Conservation (phyloP, 2,329 filamentous ascomycete species). For the Hypoxylon sp. region DNA sequence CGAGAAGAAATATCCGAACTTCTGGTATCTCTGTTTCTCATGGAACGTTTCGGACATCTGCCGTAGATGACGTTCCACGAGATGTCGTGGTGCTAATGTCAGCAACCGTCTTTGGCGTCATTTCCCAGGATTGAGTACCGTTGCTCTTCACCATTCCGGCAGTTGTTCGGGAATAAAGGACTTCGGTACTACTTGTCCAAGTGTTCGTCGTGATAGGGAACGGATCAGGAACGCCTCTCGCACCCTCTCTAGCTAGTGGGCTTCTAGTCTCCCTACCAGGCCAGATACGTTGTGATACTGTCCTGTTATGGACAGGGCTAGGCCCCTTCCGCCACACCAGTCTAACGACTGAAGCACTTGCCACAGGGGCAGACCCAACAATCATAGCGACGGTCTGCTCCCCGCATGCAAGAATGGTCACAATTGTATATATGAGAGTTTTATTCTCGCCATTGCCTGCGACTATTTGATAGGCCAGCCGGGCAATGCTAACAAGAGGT, state of each 20-base stretch:
- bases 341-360: slow-evolving; percentile 39
- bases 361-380: slow-evolving; percentile 46
- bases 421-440: slow-evolving; percentile 48
- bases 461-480: slow-evolving; percentile 47
- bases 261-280: slow-evolving; percentile 26
- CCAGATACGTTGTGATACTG: slow-evolving; percentile 41
- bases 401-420: slow-evolving; percentile 44
- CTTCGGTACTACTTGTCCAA: not conserved
- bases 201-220: not conserved
- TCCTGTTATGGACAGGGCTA: slow-evolving; percentile 11
- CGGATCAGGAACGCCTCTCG: not conserved
- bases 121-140: not conserved
- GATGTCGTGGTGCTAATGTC: not conserved
- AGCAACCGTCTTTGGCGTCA: not conserved
- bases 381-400: slow-evolving; percentile 49
- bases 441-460: slow-evolving; percentile 38
- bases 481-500: slow-evolving; percentile 48
- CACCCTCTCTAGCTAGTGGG: not conserved
- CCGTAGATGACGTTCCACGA: not conserved
- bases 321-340: slow-evolving; percentile 31
- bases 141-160: not conserved
- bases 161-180: not conserved
- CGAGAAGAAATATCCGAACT: not conserved
- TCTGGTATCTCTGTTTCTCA: not conserved
- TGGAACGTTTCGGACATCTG: not conserved